Evolutionary conservation across 83 land plant genomes (phyloP), one percentile per base, ranked within the genome.

Genomic region (Diphasiastrum complanatum): DNA sequence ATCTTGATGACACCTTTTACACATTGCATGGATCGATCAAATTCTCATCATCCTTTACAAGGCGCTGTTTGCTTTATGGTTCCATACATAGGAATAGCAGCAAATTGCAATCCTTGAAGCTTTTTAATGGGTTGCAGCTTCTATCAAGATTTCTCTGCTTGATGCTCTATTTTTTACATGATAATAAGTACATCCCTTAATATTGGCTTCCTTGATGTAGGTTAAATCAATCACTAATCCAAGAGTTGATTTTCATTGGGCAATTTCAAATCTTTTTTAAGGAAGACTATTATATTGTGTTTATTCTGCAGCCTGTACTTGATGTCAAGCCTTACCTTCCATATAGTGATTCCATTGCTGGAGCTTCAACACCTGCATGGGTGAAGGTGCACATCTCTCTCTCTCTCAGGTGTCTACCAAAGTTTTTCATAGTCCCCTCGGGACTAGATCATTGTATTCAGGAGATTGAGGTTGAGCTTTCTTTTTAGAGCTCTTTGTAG

Each of bases 321-420:
- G 99, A 95, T 73, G 60, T 95, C 51, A 95, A 95, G 68, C 99
- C 99, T 28, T 95, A 90, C 63, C 71, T 95, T 3, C 97, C 96
- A 33, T 95, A 86, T 58, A 86, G 91, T 51, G 99, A 95, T 70
- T 61, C 68, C 54, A 71, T 90, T 40, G 46, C 65, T 56, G 83
- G 70, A 51, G 95, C 99, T 68, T 70, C 34, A 5, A 79, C 89
- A 29, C 97, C 99, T 34, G 61, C 74, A 16, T 95, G 99, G 99
- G 75, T 90, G 14, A 74, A 55, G 89, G 99, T 89, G 75, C 29
- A 33, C 60, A 22, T 38, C 31, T 46, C 29, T 45, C 10, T 20
- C 41, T 27, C 27, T 11, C 25, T 50, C 12, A 0, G 22, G 19
- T 18, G 16, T 50, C n/a, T n/a, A n/a, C n/a, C n/a, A n/a, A n/a